Percentiles rank a stretch among this genome's conserved stretches.
These are phyloP conservation scores for Desmodesmus armatus DNA, from an alignment of 139 green algal genomes.

Conservation along the genomic window DNA sequence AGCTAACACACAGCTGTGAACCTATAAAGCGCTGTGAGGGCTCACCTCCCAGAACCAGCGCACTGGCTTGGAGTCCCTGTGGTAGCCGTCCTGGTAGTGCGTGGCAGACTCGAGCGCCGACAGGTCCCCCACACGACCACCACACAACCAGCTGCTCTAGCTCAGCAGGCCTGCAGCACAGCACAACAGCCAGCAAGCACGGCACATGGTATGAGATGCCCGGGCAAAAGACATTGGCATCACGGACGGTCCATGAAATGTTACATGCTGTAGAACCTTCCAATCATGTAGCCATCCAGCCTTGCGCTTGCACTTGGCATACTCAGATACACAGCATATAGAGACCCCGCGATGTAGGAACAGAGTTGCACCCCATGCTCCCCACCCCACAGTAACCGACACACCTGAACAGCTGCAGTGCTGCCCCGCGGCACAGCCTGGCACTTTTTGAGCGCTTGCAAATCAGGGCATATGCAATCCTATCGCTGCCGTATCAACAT, in stretches of 20 bases:
- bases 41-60: slow-evolving; percentile 85
- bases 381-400: not conserved
- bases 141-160: slow-evolving; percentile 87
- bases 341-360: not conserved
- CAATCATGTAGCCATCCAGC: not conserved
- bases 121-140: slow-evolving; percentile 74
- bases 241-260: not conserved
- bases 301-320: not conserved
- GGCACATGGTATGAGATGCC: not conserved
- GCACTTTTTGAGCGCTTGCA: not conserved
- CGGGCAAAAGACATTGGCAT: not conserved
- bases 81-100: slow-evolving; percentile 83
- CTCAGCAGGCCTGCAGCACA: slow-evolving; percentile 68
- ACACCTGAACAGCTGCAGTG: slow-evolving; percentile 37
- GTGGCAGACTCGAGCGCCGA: slow-evolving; percentile 70
- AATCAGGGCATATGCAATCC: not conserved
- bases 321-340: not conserved
- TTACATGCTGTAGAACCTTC: not conserved
- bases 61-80: slow-evolving; percentile 55
- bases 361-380: not conserved
- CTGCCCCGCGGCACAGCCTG: not conserved
- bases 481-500: not conserved
- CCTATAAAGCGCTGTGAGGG: too few relatives aligned
- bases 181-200: not conserved
- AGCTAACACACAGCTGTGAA: too few relatives aligned